Conservation (phyloP, 2,329 filamentous ascomycete species). For the Fusarium newnesense region DNA sequence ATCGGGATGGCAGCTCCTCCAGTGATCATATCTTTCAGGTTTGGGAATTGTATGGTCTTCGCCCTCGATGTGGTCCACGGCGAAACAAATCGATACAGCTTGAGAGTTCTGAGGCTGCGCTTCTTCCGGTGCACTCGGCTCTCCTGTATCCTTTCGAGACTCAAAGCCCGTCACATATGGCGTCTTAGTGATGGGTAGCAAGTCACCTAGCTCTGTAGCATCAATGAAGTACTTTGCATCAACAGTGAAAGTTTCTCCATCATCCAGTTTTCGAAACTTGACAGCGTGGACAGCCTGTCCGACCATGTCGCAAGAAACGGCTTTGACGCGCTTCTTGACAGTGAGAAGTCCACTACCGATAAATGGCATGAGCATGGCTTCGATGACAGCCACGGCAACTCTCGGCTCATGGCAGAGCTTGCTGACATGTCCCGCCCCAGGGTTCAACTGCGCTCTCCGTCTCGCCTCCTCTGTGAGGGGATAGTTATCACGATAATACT, state of each 20-base stretch:
- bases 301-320: conserved; percentile 34
- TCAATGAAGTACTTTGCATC: conserved; percentile 31
- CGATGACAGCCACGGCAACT: conserved; percentile 44
- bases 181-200: conserved; percentile 39
- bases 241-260: background rate
- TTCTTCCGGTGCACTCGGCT: conserved; percentile 41
- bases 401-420: conserved; percentile 45
- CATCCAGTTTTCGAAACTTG: conserved; percentile 10
- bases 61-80: conserved; percentile 43
- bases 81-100: conserved; percentile 45
- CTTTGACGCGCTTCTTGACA: conserved; percentile 33
- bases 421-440: conserved; percentile 44
- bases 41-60: conserved; percentile 41
- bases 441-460: conserved; percentile 40
- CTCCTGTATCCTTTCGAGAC: conserved; percentile 38
- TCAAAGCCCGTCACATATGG: conserved; percentile 44
- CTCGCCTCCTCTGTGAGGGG: conserved; percentile 41
- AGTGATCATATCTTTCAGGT: conserved; percentile 38
- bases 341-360: conserved; percentile 39
- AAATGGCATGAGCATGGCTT: conserved; percentile 41
- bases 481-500: conserved; percentile 43
- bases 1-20: conserved; percentile 36
- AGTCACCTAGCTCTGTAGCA: conserved; percentile 27
- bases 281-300: conserved; percentile 12
- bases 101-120: conserved; percentile 44